Evolutionary conservation across 495 filamentous ascomycete genomes (phyloP).

Genomic region (Podospora bellae-mahoneyi): DNA sequence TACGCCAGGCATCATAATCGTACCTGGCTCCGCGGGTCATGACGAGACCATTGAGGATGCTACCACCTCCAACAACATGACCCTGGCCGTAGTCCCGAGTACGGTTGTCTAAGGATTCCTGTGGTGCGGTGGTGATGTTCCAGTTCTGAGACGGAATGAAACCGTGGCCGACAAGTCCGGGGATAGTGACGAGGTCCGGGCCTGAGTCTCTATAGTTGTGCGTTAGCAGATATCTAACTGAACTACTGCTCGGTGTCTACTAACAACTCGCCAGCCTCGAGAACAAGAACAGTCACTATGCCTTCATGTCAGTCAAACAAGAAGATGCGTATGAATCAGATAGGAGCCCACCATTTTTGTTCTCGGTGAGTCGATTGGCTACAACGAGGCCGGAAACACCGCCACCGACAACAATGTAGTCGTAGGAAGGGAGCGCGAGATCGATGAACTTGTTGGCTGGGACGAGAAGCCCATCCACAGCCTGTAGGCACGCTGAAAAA

Average conservation of each 20-base stretch:
- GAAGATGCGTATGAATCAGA: neutral
- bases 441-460: conserved; percentile 11
- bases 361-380: conserved; percentile 40
- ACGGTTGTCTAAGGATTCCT: conserved; percentile 40
- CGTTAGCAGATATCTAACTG: neutral
- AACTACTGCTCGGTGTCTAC: neutral
- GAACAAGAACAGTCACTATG: conserved; percentile 42
- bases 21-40: conserved; percentile 42
- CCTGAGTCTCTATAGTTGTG: conserved; percentile 15
- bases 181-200: conserved; percentile 21
- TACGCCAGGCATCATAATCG: conserved; percentile 59
- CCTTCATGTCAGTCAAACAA: conserved; percentile 4
- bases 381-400: conserved; percentile 52
- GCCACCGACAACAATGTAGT: conserved; percentile 53
- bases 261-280: conserved; percentile 35
- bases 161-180: conserved; percentile 25
- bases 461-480: conserved; percentile 10
- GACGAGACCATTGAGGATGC: conserved; percentile 47
- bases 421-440: conserved; percentile 29
- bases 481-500: conserved; percentile 52
- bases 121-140: conserved; percentile 24
- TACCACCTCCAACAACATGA: conserved; percentile 47
- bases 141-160: conserved; percentile 23
- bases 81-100: conserved; percentile 37
- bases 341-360: conserved; percentile 19